Evolutionary conservation across 805 yeast species (phyloP), one percentile per base, ranked within the genome.

Genomic region (Debaryomyces tyrocola): DNA sequence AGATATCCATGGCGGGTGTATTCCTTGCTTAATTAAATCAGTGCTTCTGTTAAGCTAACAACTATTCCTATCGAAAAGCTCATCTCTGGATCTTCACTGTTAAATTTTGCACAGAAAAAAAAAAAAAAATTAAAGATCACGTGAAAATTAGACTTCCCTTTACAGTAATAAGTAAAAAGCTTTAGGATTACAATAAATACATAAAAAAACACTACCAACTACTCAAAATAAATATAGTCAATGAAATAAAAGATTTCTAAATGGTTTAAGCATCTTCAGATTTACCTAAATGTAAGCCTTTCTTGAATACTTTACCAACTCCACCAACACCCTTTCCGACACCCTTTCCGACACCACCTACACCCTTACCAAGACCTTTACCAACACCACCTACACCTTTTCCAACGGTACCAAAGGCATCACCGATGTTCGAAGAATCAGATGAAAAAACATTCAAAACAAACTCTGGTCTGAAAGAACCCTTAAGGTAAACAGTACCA

Each of bases 1-100:
- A 84, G 67, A 95, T 90, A 79, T 94, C 97, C 99, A 94, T 94
- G 52, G 41, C 57, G 40, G 43, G 21, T 17, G 20, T 33, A 9
- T 37, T 41, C 28, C 20, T 20, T 37, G 18, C 18, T 29, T 29
- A 20, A 4, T 37, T 20, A 21, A 28, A 38, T 12, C 15, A 20
- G n/a, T 20, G 20, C 10, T 20, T 6, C 21, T 20, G 20, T 24
- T 15, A 28, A 27, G 17, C 12, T 31, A 11, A 11, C 35, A 39
- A 12, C 6, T 35, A n/a, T n/a, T 33, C 8, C 28, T 36, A 41
- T 29, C n/a, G 20, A 37, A 27, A 34, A 20, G 43, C 46, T 47
- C 40, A 37, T 43, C 46, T 47, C 43, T 37, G 17, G 17, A 34
- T 24, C 17, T 17, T 8, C 2, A 12, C 14, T 21, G 10, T 24